Evolutionary conservation across 2,329 filamentous ascomycete genomes (phyloP), one percentile per base, ranked within the genome.

Genomic region (Monilinia aucupariae): DNA sequence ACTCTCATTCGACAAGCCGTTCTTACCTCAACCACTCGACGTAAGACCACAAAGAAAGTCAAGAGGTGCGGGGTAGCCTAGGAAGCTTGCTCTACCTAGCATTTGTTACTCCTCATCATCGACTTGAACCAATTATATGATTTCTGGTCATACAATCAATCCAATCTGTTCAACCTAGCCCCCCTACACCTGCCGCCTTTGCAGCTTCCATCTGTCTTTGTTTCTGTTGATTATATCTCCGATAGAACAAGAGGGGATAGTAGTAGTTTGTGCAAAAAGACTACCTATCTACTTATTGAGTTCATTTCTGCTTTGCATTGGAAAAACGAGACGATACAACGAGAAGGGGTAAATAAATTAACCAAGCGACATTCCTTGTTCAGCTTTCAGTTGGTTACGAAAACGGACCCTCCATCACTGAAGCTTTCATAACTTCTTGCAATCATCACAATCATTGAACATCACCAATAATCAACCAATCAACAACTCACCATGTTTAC

Each of bases 401-500:
- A 55, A 45, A 32, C 39, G 27, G 53, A 6, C 27, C 22, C 17
- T 51, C 13, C 17, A 39, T 41, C 47, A 17, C 13, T 15, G 32
- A 51, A 52, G 34, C 34, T 41, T 51, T 17, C 41, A 6, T 12
- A 51, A 52, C 6, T 43, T 32, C 4, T 9, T 39, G 7, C 37
- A 52, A 53, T n/a, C 13, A 54, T 54, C 20, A 25, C 47, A 43
- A 43, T n/a, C 20, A 32, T 32, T 22, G n/a, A 48, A 17, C 39
- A 32, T 43, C 47, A 55, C 45, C 27, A 54, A 64, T 17, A 25
- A 61, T 15, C 8, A 13, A 61, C 10, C 8, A 13, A 47, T 54
- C 39, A 43, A 34, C 4, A 54, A 47, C 10, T 37, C 49, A 69
- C 22, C 51, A 73, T 70, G 65, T 80, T 71, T 49, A 63, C 68